Conservation (phyloP, 495 filamentous ascomycete species). For the Jackrogersella minutella region DNA sequence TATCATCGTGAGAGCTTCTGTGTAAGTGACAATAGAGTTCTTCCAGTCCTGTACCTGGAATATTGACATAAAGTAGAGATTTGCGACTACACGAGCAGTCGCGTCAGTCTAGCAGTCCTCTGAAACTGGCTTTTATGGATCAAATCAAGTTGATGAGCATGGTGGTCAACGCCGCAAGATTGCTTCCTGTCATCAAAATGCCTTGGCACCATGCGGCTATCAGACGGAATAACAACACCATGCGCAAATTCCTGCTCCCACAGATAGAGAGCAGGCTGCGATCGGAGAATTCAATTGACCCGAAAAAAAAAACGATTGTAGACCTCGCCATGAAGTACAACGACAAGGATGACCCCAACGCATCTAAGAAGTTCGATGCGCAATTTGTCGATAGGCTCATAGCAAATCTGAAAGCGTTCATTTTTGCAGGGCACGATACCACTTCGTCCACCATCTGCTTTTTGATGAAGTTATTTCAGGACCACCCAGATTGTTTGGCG, state of each 20-base stretch:
- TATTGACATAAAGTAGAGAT: slow-evolving; percentile 37
- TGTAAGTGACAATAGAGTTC: slow-evolving; percentile 32
- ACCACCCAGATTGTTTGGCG: slow-evolving; percentile 51
- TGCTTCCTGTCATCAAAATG: slow-evolving; percentile 17
- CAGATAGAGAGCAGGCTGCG: slow-evolving; percentile 39
- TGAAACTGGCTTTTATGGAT: slow-evolving; percentile 35
- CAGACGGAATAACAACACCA: slow-evolving; percentile 37
- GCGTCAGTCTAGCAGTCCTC: slow-evolving; percentile 26
- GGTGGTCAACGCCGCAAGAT: slow-evolving; percentile 23
- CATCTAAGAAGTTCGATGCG: slow-evolving; percentile 31
- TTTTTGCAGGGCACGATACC: slow-evolving; percentile 58
- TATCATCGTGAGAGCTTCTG: slow-evolving; percentile 46
- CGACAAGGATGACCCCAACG: slow-evolving; percentile 36
- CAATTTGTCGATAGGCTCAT: slow-evolving; percentile 39
- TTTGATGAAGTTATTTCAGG: slow-evolving; percentile 50
- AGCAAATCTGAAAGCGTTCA: slow-evolving; percentile 49
- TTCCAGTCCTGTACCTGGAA: not conserved
- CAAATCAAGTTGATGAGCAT: slow-evolving; percentile 35
- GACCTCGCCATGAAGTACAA: slow-evolving; percentile 41
- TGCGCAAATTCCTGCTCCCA: slow-evolving; percentile 39
- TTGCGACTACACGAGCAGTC: slow-evolving; percentile 39
- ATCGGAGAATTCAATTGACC: slow-evolving; percentile 9
- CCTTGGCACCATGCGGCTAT: slow-evolving; percentile 33
- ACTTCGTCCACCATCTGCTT: slow-evolving; percentile 52
- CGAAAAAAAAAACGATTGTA: slow-evolving; percentile 40